Evolutionary conservation across 139 green algal species (phyloP), one percentile per base, ranked within the genome.

Genomic region (Mychonastes homosphaera): DNA sequence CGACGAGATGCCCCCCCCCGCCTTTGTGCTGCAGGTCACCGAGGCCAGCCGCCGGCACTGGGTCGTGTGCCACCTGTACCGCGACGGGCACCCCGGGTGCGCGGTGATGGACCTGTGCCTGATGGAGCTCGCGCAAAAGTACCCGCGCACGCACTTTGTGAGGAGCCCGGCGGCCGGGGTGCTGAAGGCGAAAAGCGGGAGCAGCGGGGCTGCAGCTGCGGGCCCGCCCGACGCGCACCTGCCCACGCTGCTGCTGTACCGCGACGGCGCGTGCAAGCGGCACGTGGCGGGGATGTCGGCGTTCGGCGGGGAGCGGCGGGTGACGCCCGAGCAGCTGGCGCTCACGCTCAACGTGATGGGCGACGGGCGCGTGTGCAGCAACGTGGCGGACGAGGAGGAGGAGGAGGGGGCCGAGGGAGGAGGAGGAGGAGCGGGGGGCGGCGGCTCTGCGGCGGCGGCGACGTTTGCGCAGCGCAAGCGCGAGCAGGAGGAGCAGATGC

Each of bases 231-330:
- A 97, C 55, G 27, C 64, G 4, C 89, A 95, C 77, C 53, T 96
- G 54, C 90, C 90, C 26, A 96, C 89, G 7, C 30, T 95, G 63
- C 75, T 97, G 54, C 30, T 95, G 8, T 97, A 97, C 77, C 65
- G 84, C 28, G 71, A 89, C 62, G 39, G 55, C 12, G 38, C 36
- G 8, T 74, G 61, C 28, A 35, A 50, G 23, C 64, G 69, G 54
- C 49, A 76, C 50, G 28, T 95, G 13, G 75, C 85, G 58, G 85
- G 85, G 3, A 45, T 93, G 32, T 26, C 16, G 2, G 52, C 62
- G n/a, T 87, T 92, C 65, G 89, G 86, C 1, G 86, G 84, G 0
- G n/a, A n/a, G n/a, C 28, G 32, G 24, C 36, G 67, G 3, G 76
- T 69, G 23, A 89, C 76, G 16, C 83, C 88, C 6, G 87, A 94